Conservation (phyloP, 495 filamentous ascomycete genomes). For the Lepidopterella palustris region DNA sequence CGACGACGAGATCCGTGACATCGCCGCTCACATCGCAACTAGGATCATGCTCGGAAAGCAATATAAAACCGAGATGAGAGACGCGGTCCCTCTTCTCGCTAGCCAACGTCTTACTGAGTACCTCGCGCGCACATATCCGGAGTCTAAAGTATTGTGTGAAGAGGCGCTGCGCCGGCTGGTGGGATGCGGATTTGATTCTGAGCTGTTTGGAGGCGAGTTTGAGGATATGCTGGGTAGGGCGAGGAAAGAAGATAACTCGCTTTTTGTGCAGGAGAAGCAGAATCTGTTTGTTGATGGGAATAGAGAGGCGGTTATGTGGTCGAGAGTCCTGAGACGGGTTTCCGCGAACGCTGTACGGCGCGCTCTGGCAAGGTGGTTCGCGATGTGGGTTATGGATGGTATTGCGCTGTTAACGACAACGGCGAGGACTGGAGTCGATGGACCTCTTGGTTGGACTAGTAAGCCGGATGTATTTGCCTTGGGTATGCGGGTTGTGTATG, state of each 20-base stretch:
- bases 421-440: conserved; percentile 44
- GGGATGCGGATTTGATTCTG: background rate
- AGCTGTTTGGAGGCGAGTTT: conserved; percentile 32
- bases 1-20: conserved; percentile 75
- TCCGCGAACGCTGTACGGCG: conserved; percentile 15
- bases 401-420: conserved; percentile 44
- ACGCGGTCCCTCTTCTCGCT: conserved; percentile 44
- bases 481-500: conserved; percentile 52
- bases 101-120: conserved; percentile 43
- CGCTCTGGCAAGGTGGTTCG: conserved; percentile 32
- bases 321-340: conserved; percentile 40
- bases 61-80: background rate
- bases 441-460: conserved; percentile 65
- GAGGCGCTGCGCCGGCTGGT: conserved; percentile 30
- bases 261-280: conserved; percentile 85
- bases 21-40: conserved; percentile 48
- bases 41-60: conserved; percentile 31
- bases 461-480: conserved; percentile 66
- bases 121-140: conserved; percentile 37
- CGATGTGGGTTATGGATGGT: conserved; percentile 53
- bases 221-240: conserved; percentile 44
- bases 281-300: conserved; percentile 83
- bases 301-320: conserved; percentile 62
- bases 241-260: conserved; percentile 55
- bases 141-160: conserved; percentile 35